Evolutionary conservation across 345 rosid genomes (phyloP), one percentile per base, ranked within the genome.

Genomic region (Noccaea bulbosa): DNA sequence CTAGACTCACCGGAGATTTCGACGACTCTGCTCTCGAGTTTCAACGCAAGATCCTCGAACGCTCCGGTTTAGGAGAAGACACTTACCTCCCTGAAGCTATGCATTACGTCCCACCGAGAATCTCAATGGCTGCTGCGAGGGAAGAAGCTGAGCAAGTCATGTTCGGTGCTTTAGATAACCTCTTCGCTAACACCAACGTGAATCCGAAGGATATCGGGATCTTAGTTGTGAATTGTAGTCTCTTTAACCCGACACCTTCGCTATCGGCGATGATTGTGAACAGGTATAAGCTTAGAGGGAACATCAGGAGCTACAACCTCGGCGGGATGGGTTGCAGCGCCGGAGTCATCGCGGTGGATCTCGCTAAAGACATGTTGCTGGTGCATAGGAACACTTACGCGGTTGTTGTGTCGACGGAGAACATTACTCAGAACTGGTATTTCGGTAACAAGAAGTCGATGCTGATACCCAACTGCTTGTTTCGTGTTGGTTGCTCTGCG

Each of bases 271-370:
- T 80, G 83, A 74, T 84, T 39, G 77, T 78, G 22, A 84, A 84
- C 45, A 76, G 73, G 71, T 81, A 81, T 64, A 84, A 79, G 70
- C 72, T 81, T 33, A 78, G 85, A 48, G 83, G 83, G 6, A 84
- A 84, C 69, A 78, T 81, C 5, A 65, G 68, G 15, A 84, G 87
- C 59, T 84, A 35, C 43, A 84, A 84, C 48, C 80, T 84, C 11
- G 83, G 85, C 0, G 87, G 83, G 0, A 84, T 84, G 87, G 87
- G 87, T 0, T 84, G 87, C 10, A 84, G 83, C 49, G 85, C 85
- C 0, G 85, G 85, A 11, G 78, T 83, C 39, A 81, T 83, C 7
- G 77, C 83, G 0, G 67, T 83, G 32, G 87, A 81, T 68, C 67
- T 84, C 1, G 87, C 85, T 5, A 80, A 80, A 30, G 83, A 84